Conservation (phyloP, 78 protist genomes). For the Fonticula alba region DNA sequence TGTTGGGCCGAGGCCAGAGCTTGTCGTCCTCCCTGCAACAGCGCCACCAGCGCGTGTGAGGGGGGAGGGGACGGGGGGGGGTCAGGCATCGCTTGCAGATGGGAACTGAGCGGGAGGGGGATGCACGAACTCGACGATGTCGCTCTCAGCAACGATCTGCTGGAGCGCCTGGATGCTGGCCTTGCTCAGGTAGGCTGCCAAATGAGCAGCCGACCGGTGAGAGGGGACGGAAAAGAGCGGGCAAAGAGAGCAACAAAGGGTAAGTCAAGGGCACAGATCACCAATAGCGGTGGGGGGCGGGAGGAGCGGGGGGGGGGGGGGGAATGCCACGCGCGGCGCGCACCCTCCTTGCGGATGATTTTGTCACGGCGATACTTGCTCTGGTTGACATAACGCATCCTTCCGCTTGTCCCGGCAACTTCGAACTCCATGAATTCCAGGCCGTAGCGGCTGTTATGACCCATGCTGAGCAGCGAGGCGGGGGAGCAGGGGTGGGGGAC, state of each 20-base stretch:
- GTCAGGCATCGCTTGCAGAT: too few species aligned
- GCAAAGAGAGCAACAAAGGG: too few species aligned
- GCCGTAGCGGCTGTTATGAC: slow-evolving; percentile 93
- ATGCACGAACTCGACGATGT: slow-evolving; percentile 46
- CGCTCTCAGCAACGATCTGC: slow-evolving; percentile 68
- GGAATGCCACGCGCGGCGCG: too few species aligned
- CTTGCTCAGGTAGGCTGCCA: slow-evolving; percentile 40
- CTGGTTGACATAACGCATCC: slow-evolving; percentile 91
- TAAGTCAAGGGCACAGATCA: too few species aligned
- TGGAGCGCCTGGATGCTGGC: slow-evolving; percentile 57
- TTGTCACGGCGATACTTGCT: slow-evolving; percentile 73
- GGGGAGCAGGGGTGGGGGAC: too few species aligned
- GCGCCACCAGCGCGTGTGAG: neutral
- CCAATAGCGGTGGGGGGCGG: too few species aligned
- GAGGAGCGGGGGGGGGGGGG: too few species aligned
- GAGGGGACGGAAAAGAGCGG: too few species aligned
- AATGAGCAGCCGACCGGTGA: neutral
- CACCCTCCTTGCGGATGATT: slow-evolving; percentile 79
- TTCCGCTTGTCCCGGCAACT: slow-evolving; percentile 46
- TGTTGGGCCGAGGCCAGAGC: slow-evolving; percentile 83
- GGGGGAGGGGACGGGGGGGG: too few species aligned
- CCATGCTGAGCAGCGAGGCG: slow-evolving; percentile 44
- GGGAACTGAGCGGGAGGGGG: neutral
- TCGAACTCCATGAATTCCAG: slow-evolving; percentile 97
- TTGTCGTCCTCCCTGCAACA: slow-evolving; percentile 72